phyloP scores from a whole-genome alignment of 768 basidiomycete species.

The Kwoniella europaea region DNA sequence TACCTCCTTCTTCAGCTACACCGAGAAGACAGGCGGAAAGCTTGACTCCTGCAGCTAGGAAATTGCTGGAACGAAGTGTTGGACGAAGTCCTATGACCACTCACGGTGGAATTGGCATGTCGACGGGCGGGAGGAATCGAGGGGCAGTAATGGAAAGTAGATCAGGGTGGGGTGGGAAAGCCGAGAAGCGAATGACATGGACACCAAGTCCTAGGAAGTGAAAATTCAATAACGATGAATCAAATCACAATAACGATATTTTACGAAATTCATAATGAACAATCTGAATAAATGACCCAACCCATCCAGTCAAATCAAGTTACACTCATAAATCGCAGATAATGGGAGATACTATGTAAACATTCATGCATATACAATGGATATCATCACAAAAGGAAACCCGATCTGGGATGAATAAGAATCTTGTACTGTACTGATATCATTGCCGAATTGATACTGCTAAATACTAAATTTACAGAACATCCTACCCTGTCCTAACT shows the following conservation, averaged over 20 bases:
- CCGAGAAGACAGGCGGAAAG: slow-evolving; percentile 75
- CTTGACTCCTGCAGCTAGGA: slow-evolving; percentile 82
- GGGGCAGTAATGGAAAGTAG: slow-evolving; percentile 48
- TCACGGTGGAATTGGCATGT: slow-evolving; percentile 19
- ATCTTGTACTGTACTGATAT: no score
- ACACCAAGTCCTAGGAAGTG: slow-evolving; percentile 44
- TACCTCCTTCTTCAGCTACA: slow-evolving; percentile 69
- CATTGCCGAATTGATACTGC: no score
- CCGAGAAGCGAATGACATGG: slow-evolving; percentile 35
- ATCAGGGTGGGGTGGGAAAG: slow-evolving; percentile 32
- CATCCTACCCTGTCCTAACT: no score
- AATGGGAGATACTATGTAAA: no score
- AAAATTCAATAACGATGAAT: not conserved
- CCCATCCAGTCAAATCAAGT: no score
- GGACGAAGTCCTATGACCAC: slow-evolving; percentile 36
- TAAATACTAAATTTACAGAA: no score
- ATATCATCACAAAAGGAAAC: no score
- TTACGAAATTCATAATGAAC: not conserved
- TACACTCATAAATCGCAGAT: no score
- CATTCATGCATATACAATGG: no score
- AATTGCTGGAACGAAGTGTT: slow-evolving; percentile 66
- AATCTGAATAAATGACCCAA: not conserved
- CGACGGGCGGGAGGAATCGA: slow-evolving; percentile 39
- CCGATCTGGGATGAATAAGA: no score
- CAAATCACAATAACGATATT: not conserved